phyloP scores from a whole-genome alignment of 2,329 filamentous ascomycete species.

The Penicillium sp. region DNA sequence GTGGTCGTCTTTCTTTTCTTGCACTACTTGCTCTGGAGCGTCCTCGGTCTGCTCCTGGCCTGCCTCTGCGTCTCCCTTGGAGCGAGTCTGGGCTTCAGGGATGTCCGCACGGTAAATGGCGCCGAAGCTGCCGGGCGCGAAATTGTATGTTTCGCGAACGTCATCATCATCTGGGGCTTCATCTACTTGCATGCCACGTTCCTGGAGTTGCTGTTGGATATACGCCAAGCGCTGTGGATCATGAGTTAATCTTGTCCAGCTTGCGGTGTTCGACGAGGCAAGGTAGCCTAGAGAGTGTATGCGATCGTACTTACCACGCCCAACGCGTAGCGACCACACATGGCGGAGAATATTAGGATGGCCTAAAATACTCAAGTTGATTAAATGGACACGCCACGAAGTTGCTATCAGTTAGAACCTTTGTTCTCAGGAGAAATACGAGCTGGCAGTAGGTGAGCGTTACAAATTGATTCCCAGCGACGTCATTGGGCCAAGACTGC shows the following conservation, averaged over 20 bases:
- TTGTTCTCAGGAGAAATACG: background rate
- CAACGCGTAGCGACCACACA: constrained; percentile 70
- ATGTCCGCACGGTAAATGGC: constrained; percentile 80
- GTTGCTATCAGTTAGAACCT: background rate
- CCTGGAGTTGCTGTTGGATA: constrained; percentile 70
- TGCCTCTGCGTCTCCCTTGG: constrained; percentile 19
- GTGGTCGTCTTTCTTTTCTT: constrained; percentile 15
- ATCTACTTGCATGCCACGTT: constrained; percentile 72
- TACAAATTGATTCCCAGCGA: constrained; percentile 12
- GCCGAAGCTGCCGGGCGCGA: constrained; percentile 84
- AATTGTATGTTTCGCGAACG: constrained; percentile 81
- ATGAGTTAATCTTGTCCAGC: constrained; percentile 9
- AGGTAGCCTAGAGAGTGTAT: background rate
- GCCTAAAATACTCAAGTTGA: background rate
- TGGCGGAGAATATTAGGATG: constrained; percentile 35
- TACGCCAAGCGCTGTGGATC: constrained; percentile 68
- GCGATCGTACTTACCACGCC: constrained; percentile 54
- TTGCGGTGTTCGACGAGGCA: background rate
- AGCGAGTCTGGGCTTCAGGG: constrained; percentile 51
- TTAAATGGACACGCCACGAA: background rate
- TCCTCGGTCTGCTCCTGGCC: constrained; percentile 12
- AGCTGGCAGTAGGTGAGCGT: background rate
- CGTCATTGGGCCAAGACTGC: constrained; percentile 30
- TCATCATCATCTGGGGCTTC: constrained; percentile 71
- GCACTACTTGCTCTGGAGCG: background rate